A percentile compares a stretch with the other conserved stretches of the same genome.
Conservation (phyloP, 805 yeast genomes). For the Candida boleticola region DNA sequence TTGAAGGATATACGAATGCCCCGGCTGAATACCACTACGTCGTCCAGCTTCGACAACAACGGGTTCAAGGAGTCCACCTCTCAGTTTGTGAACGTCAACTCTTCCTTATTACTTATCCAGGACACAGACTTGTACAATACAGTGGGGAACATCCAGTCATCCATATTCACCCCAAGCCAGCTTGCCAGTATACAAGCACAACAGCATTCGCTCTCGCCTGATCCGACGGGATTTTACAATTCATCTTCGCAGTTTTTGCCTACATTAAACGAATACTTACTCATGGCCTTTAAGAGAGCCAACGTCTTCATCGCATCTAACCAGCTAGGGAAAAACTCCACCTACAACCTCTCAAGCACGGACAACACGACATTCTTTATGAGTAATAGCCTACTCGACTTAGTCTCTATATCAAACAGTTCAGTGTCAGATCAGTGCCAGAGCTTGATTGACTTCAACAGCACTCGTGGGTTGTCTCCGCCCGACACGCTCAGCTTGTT, state of each 20-base stretch:
- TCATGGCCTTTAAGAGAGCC: constrained; percentile 25
- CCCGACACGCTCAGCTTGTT: neutral
- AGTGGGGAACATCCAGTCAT: neutral
- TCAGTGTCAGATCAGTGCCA: constrained; percentile 6
- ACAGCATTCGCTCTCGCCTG: neutral
- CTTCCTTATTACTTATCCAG: neutral
- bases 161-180: constrained; percentile 24
- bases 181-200: neutral
- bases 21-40: neutral
- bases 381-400: neutral
- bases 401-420: constrained; percentile 4
- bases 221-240: constrained; percentile 18
- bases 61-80: neutral
- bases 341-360: constrained; percentile 20
- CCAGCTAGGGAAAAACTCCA: constrained; percentile 14
- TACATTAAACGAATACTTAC: constrained; percentile 23
- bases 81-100: neutral
- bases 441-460: constrained; percentile 5
- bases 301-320: constrained; percentile 24
- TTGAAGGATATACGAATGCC: constrained; percentile 18
- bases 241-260: constrained; percentile 22
- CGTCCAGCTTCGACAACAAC: neutral
- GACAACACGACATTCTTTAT: constrained; percentile 22
- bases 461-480: neutral
- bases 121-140: constrained; percentile 2